Percentiles rank a stretch among this genome's conserved stretches.
These are phyloP conservation scores for Solanum etuberosum DNA, from an alignment of 257 asterid species.

Conservation along the genomic window DNA sequence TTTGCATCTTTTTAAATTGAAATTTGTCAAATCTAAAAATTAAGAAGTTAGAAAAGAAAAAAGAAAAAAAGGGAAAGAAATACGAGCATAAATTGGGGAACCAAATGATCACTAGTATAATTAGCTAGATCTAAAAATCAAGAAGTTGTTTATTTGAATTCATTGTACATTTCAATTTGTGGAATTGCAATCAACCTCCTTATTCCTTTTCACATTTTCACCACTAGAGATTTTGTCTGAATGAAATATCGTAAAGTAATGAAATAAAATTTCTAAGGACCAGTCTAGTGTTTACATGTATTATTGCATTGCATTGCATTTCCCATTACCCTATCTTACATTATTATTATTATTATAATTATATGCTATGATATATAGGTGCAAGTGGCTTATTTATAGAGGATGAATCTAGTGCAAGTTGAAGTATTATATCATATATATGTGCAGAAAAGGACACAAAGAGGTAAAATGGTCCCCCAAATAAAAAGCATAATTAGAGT, in stretches of 20 bases:
- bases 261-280: background rate
- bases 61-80: background rate
- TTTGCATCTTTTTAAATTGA: background rate
- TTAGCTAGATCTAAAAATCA: background rate
- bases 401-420: background rate
- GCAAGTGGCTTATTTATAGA: background rate
- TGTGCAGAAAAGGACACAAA: background rate
- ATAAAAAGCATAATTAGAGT: background rate
- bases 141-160: background rate
- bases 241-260: background rate
- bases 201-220: background rate
- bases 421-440: background rate
- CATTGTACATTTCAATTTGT: background rate
- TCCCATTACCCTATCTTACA: background rate
- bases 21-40: background rate
- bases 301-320: background rate
- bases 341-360: background rate
- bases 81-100: background rate
- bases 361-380: background rate
- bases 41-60: background rate
- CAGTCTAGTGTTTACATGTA: background rate
- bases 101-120: background rate
- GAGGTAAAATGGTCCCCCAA: background rate
- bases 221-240: background rate
- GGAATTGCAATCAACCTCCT: background rate